Evolutionary conservation across 257 asterid species (phyloP), one percentile per base, ranked within the genome.

Genomic region (Orobanche coerulescens): DNA sequence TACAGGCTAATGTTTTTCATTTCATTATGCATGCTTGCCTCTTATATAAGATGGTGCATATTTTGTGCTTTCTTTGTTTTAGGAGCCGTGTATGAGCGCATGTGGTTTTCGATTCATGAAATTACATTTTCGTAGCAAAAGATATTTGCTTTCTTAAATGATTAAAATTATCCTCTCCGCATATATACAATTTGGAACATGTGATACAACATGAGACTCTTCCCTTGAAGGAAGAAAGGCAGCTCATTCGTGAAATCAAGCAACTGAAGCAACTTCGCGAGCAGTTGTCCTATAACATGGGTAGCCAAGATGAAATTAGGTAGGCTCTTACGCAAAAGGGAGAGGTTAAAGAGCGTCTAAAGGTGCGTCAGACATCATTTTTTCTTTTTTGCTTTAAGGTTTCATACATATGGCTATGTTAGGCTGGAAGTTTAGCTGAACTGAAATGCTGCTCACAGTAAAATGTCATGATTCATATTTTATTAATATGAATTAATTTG

Each of bases 151-250:
- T n/a, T 61, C 28, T 66, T 56, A 26, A 43, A 59, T 68, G 64
- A 55, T 54, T 50, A 36, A 47, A 26, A 28, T 37, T 24, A 31
- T 33, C 61, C 70, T 64, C 40, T 14, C 8, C 5, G 64, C 92
- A 91, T 96, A 83, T 85, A 51, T 52, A 65, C 58, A 68, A 69
- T 37, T 71, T 85, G 84, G 95, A 88, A 61, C 82, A 75, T 78
- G 77, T 71, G 82, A 91, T 91, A 58, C 85, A 81, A 52, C 97
- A 91, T 57, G 97, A 91, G 73, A 88, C 97, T 43, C 74, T 83
- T 51, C 81, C 94, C 37, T 73, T 88, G 63, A 88, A 82, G 67
- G 92, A 87, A 76, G 97, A 91, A 77, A 88, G 88, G 42, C 83
- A 76, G 49, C 59, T 77, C 61, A 85, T 88, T 76, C 88, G 91